Evolutionary conservation across 441 rosid genomes (phyloP), one percentile per base, ranked within the genome.

Genomic region (Daphne laureola): DNA sequence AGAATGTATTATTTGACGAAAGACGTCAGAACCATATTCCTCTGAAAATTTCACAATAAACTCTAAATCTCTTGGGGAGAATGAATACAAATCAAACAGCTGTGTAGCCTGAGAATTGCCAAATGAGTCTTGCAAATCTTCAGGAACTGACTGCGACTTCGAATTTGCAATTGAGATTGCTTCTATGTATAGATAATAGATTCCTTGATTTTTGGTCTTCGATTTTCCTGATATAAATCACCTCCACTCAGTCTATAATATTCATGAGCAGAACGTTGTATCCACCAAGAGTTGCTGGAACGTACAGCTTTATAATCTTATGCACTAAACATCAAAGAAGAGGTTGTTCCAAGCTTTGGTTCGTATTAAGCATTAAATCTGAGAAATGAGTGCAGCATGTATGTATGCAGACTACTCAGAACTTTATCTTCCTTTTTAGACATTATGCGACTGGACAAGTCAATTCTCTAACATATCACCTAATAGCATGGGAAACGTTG

Each of bases 21-120:
- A 90, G 57, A 78, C 75, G 65, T 90, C 95, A 59, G 87, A 72
- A 59, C 93, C 91, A 74, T 83, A 68, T 76, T 90, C 97, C 79
- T 80, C 81, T n/a, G 75, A 75, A 65, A 83, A 90, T 70, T 90
- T 93, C 60, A 87, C 93, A 78, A 93, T 84, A 67, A 93, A 90
- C 72, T 90, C 94, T 77, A 93, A 70, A 73, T 90, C 99, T 67
- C 84, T 79, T 35, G 87, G 74, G 54, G 90, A 83, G 67, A 87
- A 90, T 52, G 87, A 82, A 75, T 73, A 90, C 53, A 79, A 78
- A 55, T 94, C 88, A 71, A 82, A 78, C 67, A 68, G 67, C 71
- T 82, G 89, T 50, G 77, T 73, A 51, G 78, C 65, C 76, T 81
- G 78, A 46, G 69, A 58, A 60, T 72, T 61, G 51, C 77, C 63